Base-by-base conservation (phyloP, 768 basidiomycete species). In the Lentinula edodes region DNA sequence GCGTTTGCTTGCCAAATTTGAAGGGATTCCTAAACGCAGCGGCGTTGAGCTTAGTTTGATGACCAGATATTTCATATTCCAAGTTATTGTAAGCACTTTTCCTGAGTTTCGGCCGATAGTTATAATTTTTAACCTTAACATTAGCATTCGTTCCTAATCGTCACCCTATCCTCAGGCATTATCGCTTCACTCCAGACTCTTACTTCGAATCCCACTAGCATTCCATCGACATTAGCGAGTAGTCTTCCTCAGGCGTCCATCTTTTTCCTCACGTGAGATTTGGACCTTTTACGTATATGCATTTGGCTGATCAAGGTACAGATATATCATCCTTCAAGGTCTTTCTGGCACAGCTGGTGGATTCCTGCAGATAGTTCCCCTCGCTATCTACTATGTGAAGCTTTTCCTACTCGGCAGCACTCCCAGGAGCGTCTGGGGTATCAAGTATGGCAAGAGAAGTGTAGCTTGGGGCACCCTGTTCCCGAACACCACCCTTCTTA, bases 131-230 rank as follows among this genome's bases (percentile, higher is more conserved):
- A 28, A 39, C 38, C 12, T 43, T 38, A 16, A 16, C 34, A 13
- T 52, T 74, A 97, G 90, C 91, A 98, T 74, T 93, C 92, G 2
- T 99, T 98, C 85, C 77, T 98, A 48, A 84, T 97, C 67, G 87
- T 97, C 38, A 91, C 95, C 0, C 72, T 98, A 36, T 80, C 86
- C 38, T 89, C 92, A 2, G 96, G 96, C 58, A 82, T 99, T 64
- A 78, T 94, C 60, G 79, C 87, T 3, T 81, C 95, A 0, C 75
- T 97, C 3, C 77, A 81, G 4, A 70, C 73, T 2, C 72, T 98
- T 52, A 72, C 85, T 20, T 73, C 87, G 57, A 83, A 91, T 72
- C 94, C 94, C 0, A 75, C 79, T 0, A 85, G 83, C 0, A 76
- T 91, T 28, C 89, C 95, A 0, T 79, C 72, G 0, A 76, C 90